Conservation (phyloP, 2,329 filamentous ascomycete genomes). For the Phyllosticta paracitricarpa region DNA sequence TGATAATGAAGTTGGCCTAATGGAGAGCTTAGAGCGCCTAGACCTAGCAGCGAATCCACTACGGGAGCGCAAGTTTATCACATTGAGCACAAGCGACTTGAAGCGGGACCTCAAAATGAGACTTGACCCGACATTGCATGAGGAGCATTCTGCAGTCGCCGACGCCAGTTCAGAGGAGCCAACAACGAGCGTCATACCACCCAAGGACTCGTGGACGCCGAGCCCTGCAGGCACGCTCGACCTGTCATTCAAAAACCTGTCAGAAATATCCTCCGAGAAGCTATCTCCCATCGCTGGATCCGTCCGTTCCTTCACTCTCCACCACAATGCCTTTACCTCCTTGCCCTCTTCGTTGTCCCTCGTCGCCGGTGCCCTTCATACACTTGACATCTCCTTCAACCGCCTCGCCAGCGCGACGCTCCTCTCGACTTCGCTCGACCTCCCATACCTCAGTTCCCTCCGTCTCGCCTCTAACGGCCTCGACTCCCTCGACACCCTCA, state of each 20-base stretch:
- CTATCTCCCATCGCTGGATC: slow-evolving; percentile 35
- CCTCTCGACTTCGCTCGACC: slow-evolving; percentile 41
- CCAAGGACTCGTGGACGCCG: slow-evolving; percentile 17
- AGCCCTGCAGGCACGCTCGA: slow-evolving; percentile 32
- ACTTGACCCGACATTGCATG: slow-evolving; percentile 42
- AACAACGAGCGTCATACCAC: neutral
- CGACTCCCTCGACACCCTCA: slow-evolving; percentile 56
- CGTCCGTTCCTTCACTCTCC: slow-evolving; percentile 53
- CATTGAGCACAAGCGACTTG: slow-evolving; percentile 68
- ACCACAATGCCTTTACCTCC: slow-evolving; percentile 63
- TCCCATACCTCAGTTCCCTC: slow-evolving; percentile 68
- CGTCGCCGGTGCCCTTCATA: slow-evolving; percentile 53
- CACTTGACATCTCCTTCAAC: slow-evolving; percentile 68
- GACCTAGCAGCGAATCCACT: slow-evolving; percentile 83
- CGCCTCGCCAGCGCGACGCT: slow-evolving; percentile 50
- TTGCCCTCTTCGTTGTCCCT: slow-evolving; percentile 64
- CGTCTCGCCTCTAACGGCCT: slow-evolving; percentile 68
- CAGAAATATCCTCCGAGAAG: slow-evolving; percentile 25
- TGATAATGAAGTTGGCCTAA: slow-evolving; percentile 65
- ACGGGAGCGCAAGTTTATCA: slow-evolving; percentile 75
- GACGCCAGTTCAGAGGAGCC: neutral
- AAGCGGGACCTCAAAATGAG: slow-evolving; percentile 63
- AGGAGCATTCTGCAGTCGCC: slow-evolving; percentile 10
- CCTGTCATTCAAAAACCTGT: slow-evolving; percentile 31
- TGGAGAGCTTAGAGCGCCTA: slow-evolving; percentile 67